phyloP scores from a whole-genome alignment of 352 stramenopile genomes.

The Elongisporangium anandrum region DNA sequence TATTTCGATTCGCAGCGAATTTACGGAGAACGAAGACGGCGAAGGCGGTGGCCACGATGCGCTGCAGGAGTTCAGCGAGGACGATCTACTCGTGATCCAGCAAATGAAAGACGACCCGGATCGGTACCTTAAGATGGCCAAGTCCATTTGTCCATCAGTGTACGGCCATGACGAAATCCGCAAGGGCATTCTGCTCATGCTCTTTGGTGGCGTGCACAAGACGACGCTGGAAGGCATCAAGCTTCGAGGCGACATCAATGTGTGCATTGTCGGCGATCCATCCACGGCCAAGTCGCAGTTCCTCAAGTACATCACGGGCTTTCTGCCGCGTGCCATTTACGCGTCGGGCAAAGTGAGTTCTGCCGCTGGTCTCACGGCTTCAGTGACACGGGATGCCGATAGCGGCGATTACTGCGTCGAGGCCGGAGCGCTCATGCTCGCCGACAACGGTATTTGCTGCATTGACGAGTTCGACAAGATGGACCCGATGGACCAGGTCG shows the following conservation, averaged over 20 bases:
- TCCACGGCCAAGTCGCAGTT: conserved; percentile 99
- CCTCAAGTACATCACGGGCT: conserved; percentile 95
- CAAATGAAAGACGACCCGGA: conserved; percentile 89
- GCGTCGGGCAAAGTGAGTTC: conserved; percentile 98
- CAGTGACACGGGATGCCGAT: conserved; percentile 93
- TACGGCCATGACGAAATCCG: conserved; percentile 97
- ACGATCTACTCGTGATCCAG: conserved; percentile 91
- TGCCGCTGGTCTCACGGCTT: conserved; percentile 97
- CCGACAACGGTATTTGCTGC: conserved; percentile 98
- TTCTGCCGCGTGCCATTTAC: conserved; percentile 96
- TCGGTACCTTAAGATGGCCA: conserved; percentile 92
- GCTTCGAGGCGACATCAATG: conserved; percentile 98
- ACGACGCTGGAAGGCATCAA: conserved; percentile 95
- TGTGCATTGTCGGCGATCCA: conserved; percentile 98
- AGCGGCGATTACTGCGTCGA: conserved; percentile 91
- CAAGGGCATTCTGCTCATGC: conserved; percentile 95
- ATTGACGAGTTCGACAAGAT: conserved; percentile 99
- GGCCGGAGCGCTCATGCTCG: conserved; percentile 96
- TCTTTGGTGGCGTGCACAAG: conserved; percentile 98
- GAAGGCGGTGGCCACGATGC: conserved; percentile 20
- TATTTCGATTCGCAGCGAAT: conserved; percentile 81
- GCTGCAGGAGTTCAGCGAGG: conserved; percentile 84
- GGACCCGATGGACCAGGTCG: conserved; percentile 96
- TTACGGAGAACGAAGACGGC: conserved; percentile 38
- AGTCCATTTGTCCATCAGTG: conserved; percentile 94